These are phyloP conservation scores for Darksidea phi DNA, from an alignment of 495 filamentous ascomycete species.

Conservation along the genomic window DNA sequence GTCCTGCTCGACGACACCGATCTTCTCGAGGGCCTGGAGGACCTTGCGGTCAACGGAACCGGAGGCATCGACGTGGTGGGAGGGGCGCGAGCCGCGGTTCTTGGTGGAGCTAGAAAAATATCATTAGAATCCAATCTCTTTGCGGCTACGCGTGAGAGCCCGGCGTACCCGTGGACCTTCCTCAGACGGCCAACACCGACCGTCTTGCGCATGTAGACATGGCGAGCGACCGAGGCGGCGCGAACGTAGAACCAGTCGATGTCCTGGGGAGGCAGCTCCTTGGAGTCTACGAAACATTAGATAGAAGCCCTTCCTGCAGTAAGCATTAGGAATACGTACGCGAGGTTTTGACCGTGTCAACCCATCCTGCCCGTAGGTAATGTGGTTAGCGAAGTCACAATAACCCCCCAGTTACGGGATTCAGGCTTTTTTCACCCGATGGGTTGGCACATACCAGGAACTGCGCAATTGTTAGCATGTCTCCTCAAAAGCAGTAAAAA, in stretches of 20 bases:
- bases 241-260: constrained; percentile 85
- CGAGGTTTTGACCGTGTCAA: constrained; percentile 98
- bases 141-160: not conserved
- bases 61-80: constrained; percentile 91
- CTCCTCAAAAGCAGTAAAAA: not conserved
- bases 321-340: constrained; percentile 31
- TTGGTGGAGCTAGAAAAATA: constrained; percentile 66
- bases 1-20: constrained; percentile 92
- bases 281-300: constrained; percentile 50
- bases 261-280: constrained; percentile 83
- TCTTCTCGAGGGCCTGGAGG: constrained; percentile 96
- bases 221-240: constrained; percentile 90
- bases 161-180: constrained; percentile 69
- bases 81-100: constrained; percentile 91
- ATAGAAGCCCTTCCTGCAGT: not conserved
- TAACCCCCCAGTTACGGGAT: constrained; percentile 47
- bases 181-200: constrained; percentile 92
- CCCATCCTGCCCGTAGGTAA: constrained; percentile 68
- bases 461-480: constrained; percentile 20
- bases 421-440: constrained; percentile 28
- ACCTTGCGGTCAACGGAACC: constrained; percentile 95
- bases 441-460: constrained; percentile 31
- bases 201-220: constrained; percentile 98
- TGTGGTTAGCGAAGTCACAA: constrained; percentile 38
- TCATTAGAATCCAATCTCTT: not conserved